A percentile compares a stretch with the other conserved stretches of the same genome.
These are phyloP conservation scores for Seiridium unicorne DNA, from an alignment of 2,329 filamentous ascomycete species.

Conservation along the genomic window DNA sequence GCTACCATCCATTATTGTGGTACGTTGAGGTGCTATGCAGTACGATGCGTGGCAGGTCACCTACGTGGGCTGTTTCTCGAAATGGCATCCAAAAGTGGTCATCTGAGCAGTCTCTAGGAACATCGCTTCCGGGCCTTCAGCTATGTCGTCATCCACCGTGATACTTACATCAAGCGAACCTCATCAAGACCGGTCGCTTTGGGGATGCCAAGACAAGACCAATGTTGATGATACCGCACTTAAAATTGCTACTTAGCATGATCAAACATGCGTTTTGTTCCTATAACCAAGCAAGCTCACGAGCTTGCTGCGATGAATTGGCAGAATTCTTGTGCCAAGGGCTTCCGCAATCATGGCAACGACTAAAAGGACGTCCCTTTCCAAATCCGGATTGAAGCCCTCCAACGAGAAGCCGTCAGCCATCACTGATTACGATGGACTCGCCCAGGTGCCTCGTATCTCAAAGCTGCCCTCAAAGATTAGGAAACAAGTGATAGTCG, in stretches of 20 bases:
- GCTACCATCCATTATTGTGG: too few species aligned
- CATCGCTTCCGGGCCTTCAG: background rate
- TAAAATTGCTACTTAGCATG: too few species aligned
- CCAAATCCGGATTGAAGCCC: background rate
- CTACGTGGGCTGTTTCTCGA: too few species aligned
- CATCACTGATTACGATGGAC: background rate
- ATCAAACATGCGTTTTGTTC: too few species aligned
- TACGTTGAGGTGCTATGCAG: too few species aligned
- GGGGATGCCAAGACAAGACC: background rate
- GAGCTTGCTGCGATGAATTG: background rate
- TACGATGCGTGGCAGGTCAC: too few species aligned
- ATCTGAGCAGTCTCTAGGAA: background rate
- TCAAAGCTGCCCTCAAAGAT: background rate
- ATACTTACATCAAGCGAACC: background rate
- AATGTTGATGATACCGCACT: background rate
- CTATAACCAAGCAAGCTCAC: background rate
- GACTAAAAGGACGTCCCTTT: background rate
- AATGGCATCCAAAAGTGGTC: background rate
- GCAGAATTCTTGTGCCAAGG: background rate
- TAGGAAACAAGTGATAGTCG: background rate
- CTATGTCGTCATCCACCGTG: background rate
- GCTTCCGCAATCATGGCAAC: background rate
- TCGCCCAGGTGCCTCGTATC: background rate
- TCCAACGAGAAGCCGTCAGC: background rate
- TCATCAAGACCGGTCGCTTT: background rate